Evolutionary conservation across 2,329 filamentous ascomycete genomes (phyloP), one percentile per base, ranked within the genome.

Genomic region (Curvularia lunata): DNA sequence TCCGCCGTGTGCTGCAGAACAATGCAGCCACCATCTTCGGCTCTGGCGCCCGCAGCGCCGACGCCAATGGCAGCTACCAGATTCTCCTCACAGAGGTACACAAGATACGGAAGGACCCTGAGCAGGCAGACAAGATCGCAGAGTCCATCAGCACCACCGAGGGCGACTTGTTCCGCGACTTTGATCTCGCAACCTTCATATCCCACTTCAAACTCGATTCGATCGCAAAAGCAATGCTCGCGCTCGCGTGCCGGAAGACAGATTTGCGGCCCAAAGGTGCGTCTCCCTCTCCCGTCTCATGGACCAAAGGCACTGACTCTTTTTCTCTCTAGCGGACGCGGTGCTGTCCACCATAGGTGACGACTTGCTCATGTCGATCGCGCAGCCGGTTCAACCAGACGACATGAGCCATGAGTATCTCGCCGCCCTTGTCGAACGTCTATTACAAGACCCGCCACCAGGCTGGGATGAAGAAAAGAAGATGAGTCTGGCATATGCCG

Each of bases 171-270:
- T 97, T 97, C 76, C 90, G 92, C 56, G 94, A 98, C 74, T 97
- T 99, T 70, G 94, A 99, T 74, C 85, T 99, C n/a, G 90, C 91
- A 2, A 91, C 90, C 1, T 98, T 99, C 75, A 88, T 98, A 83
- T 91, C 96, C 63, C 93, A 98, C 77, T 99, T 99, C 82, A 92
- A 93, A 75, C 84, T 97, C 52, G 93, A 97, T 79, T 88, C 92
- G 9, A 78, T 97, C 46, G 88, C 92, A 71, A 96, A 96, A 82
- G 91, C 91, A 40, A 86, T 96, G 61, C 84, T 99, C 63, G 91
- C 92, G 48, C 82, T 97, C 56, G 92, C 94, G 4, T 97, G 97
- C 78, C 96, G 86, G 40, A 92, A 91, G 68, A 80, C 87, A 56
- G 93, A 97, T 75, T 80, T 99, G 52, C 91, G 92, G 72, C 89